Base-by-base conservation (phyloP, 495 filamentous ascomycete genomes). In the Penicillium soppii region DNA sequence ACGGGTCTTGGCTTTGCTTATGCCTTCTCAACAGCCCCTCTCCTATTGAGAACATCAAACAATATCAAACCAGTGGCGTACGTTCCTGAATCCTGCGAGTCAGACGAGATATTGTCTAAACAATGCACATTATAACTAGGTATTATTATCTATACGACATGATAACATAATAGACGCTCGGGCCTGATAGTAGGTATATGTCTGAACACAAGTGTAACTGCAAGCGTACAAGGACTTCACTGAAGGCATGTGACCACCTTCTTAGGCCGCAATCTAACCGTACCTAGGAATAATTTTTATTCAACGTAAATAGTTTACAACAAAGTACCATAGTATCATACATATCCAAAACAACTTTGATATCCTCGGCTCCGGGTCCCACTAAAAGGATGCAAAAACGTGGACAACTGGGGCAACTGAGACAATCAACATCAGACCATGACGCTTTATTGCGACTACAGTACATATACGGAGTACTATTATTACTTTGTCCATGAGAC, bases 51-150 rank as follows among this genome's bases (percentile, higher is more conserved):
- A n/a, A n/a, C 20, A 50, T 45, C 43, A 30, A 32, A 53, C n/a
- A n/a, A 40, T 30, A 32, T 26, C 38, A 41, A 58, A 54, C 67
- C 67, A 70, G 59, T 69, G 52, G 61, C 50, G 57, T 50, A 51
- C 50, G 65, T 64, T 67, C 65, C 65, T 68, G 49, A 13, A 52
- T 53, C 56, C 59, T 61, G 36, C 22, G 37, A 50, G 53, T 57
- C 57, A 58, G 49, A 53, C 45, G 59, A 47, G 20, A 23, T 46
- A 3, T 21, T 9, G 16, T 23, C 12, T 20, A 20, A n/a, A n/a
- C n/a, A n/a, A n/a, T n/a, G n/a, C n/a, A n/a, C n/a, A n/a, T n/a
- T n/a, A n/a, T n/a, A n/a, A n/a, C n/a, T n/a, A n/a, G n/a, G n/a
- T n/a, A n/a, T n/a, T 20, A 20, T 23, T 13, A 5, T 8, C 7